A percentile compares a stretch with the other conserved stretches of the same genome.
phyloP scores from a whole-genome alignment of 306 rosid species.

The Quercus parvula region DNA sequence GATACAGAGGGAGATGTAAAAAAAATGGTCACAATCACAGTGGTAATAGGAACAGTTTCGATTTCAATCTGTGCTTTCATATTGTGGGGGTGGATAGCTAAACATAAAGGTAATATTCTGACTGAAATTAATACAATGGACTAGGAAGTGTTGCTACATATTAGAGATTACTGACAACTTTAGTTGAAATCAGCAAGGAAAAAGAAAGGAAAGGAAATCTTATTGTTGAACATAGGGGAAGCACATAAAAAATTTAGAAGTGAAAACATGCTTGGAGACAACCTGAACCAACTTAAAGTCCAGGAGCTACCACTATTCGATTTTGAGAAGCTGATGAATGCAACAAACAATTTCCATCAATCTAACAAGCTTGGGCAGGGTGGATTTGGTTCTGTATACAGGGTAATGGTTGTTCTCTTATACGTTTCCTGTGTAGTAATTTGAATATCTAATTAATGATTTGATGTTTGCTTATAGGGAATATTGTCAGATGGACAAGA shows the following conservation, averaged over 20 bases:
- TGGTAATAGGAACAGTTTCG: conserved; percentile 5
- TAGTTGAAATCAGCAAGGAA: background rate
- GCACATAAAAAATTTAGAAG: background rate
- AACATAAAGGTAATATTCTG: background rate
- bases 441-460: background rate
- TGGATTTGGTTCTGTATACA: conserved; percentile 29
- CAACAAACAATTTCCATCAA: conserved; percentile 22
- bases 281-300: conserved; percentile 6
- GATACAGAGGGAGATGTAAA: background rate
- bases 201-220: background rate
- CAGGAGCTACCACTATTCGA: conserved; percentile 26
- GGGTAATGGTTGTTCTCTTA: conserved; percentile 5
- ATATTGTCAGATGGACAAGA: conserved; percentile 29
- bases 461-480: conserved; percentile 22
- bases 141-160: background rate
- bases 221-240: background rate
- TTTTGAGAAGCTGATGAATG: conserved; percentile 7
- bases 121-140: background rate
- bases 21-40: background rate
- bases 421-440: background rate
- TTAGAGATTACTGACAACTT: background rate
- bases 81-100: conserved; percentile 11
- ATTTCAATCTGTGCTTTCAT: conserved; percentile 4
- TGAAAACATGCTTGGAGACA: background rate
- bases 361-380: conserved; percentile 32